Conservation (phyloP, 2,329 filamentous ascomycete genomes). For the Cadophora sp. region DNA sequence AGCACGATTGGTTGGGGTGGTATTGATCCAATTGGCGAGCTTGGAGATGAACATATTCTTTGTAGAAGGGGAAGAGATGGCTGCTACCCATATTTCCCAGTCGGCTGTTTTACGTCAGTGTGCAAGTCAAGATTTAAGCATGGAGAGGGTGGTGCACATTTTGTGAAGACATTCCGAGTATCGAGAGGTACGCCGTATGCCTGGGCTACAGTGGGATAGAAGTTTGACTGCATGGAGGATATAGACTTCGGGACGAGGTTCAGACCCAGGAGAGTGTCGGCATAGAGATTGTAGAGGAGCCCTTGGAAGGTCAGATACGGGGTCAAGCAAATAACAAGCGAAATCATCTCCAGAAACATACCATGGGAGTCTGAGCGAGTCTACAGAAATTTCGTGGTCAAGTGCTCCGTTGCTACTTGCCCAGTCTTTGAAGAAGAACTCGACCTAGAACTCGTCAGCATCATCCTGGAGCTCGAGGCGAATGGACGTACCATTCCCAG, state of each 20-base stretch:
- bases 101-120: conserved; percentile 51
- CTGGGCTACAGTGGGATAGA: conserved; percentile 75
- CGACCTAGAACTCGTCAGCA: conserved; percentile 45
- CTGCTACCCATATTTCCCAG: conserved; percentile 87
- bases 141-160: conserved; percentile 53
- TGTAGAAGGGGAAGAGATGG: conserved; percentile 68
- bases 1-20: conserved; percentile 72
- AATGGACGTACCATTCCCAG: conserved; percentile 56
- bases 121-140: neutral
- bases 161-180: conserved; percentile 80
- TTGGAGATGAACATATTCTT: conserved; percentile 70
- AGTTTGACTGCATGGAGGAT: conserved; percentile 79
- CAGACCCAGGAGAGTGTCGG: conserved; percentile 79
- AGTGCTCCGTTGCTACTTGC: conserved; percentile 67
- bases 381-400: conserved; percentile 71
- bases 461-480: neutral
- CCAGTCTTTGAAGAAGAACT: conserved; percentile 83
- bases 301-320: conserved; percentile 18
- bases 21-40: conserved; percentile 77
- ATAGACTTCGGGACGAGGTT: conserved; percentile 75
- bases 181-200: conserved; percentile 84
- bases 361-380: conserved; percentile 60
- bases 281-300: conserved; percentile 81
- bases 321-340: neutral
- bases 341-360: neutral